phyloP scores from a whole-genome alignment of 192 early-diverging fungal species.

The Coemansia sp. region DNA sequence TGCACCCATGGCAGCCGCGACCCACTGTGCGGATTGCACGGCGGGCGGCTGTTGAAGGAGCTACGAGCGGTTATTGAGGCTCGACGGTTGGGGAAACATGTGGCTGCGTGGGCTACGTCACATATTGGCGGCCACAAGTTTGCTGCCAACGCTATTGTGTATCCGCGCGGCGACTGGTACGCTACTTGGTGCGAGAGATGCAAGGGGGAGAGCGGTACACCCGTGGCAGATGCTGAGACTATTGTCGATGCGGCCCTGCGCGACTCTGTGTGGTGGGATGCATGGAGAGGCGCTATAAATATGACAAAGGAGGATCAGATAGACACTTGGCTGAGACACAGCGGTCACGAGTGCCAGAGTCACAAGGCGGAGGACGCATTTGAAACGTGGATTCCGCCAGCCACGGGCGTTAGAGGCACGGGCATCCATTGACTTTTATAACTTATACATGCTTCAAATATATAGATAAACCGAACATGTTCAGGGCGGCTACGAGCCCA shows the following conservation, averaged over 20 bases:
- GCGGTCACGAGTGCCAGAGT: not conserved
- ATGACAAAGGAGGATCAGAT: constrained; percentile 52
- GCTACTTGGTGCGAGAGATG: constrained; percentile 49
- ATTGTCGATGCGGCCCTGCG: constrained; percentile 29
- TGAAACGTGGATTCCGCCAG: constrained; percentile 25
- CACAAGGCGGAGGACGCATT: constrained; percentile 17
- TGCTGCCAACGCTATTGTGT: constrained; percentile 51
- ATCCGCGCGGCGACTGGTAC: constrained; percentile 55
- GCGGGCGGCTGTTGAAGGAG: constrained; percentile 29
- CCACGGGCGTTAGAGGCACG: not conserved
- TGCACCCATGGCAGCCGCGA: constrained; percentile 52
- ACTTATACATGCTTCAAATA: not conserved
- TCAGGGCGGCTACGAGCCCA: too few species aligned
- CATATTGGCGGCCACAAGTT: constrained; percentile 56
- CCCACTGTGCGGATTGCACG: constrained; percentile 35
- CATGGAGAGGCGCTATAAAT: constrained; percentile 47
- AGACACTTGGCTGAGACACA: constrained; percentile 17
- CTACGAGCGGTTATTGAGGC: constrained; percentile 23
- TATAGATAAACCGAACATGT: not conserved
- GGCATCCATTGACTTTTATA: not conserved
- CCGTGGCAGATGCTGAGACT: constrained; percentile 20
- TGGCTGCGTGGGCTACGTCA: constrained; percentile 48
- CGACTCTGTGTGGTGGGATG: constrained; percentile 47
- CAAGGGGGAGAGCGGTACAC: not conserved
- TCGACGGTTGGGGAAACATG: constrained; percentile 16